phyloP scores from a whole-genome alignment of 495 filamentous ascomycete species.

The Paragyromitra xinjiangensis region DNA sequence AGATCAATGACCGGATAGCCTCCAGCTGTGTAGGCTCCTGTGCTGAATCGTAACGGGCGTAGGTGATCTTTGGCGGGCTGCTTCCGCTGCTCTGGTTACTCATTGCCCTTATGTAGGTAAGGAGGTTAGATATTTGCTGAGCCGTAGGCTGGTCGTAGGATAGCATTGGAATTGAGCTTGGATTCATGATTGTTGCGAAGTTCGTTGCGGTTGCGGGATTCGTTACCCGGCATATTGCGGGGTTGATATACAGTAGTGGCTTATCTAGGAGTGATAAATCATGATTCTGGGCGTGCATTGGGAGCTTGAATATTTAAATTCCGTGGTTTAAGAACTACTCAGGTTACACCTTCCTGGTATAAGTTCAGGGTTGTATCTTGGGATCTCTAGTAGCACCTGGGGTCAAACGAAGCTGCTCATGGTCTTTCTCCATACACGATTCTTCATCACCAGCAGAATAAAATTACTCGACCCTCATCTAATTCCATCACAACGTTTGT shows the following conservation, averaged over 20 bases:
- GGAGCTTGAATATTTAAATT: not conserved
- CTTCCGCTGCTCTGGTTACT: conserved; percentile 16
- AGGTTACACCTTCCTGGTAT: not conserved
- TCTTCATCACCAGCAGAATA: not conserved
- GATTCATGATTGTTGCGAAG: not conserved
- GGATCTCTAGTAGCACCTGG: too few species aligned
- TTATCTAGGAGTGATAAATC: conserved; percentile 22
- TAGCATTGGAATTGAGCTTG: conserved; percentile 31
- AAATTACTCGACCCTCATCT: not conserved
- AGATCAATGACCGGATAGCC: conserved; percentile 90
- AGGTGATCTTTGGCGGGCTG: conserved; percentile 69
- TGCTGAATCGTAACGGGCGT: conserved; percentile 81
- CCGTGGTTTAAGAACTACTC: too few species aligned
- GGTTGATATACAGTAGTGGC: not conserved
- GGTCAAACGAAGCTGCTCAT: not conserved
- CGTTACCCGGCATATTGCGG: conserved; percentile 34
- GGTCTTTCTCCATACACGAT: not conserved
- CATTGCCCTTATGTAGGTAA: conserved; percentile 45
- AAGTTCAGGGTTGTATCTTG: too few species aligned
- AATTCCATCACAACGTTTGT: not conserved
- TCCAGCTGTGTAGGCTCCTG: conserved; percentile 84
- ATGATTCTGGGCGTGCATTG: not conserved
- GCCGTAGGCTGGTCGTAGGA: conserved; percentile 34
- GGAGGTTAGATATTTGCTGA: conserved; percentile 47
- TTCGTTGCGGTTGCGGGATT: not conserved